phyloP scores from a whole-genome alignment of 2,329 filamentous ascomycete genomes.

The Arthrobotrys sinensis region DNA sequence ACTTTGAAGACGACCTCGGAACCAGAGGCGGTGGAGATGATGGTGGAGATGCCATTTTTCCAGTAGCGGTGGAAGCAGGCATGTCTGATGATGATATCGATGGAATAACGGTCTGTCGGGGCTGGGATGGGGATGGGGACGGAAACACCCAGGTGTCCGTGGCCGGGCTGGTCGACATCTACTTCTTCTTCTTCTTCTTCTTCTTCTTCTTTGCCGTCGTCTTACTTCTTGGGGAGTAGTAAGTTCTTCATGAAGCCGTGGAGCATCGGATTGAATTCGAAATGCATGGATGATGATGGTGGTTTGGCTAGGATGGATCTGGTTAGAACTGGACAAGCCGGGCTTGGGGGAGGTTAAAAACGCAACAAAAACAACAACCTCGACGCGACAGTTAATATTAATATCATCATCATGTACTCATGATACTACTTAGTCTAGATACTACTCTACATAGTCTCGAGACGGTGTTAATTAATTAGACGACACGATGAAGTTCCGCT shows the following conservation, averaged over 20 bases:
- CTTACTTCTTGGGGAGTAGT: no score
- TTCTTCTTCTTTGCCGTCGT: neutral
- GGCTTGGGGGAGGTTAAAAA: slow-evolving; percentile 26
- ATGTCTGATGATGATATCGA: neutral
- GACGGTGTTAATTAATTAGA: neutral
- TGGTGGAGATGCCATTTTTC: slow-evolving; percentile 16
- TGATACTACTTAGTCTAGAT: neutral
- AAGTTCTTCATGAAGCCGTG: neutral
- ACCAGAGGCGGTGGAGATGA: slow-evolving; percentile 33
- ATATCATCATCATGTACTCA: neutral
- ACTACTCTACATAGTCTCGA: neutral
- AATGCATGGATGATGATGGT: no score
- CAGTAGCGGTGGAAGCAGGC: neutral
- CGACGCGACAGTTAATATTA: slow-evolving; percentile 36
- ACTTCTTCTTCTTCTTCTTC: neutral
- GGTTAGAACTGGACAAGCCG: neutral
- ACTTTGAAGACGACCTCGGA: slow-evolving; percentile 60
- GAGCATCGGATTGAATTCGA: no score
- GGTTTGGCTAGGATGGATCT: neutral
- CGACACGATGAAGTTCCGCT: slow-evolving; percentile 76
- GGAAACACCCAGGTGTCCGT: slow-evolving; percentile 56
- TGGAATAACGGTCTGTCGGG: neutral
- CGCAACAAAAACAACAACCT: slow-evolving; percentile 61
- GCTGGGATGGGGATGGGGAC: slow-evolving; percentile 40
- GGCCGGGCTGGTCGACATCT: slow-evolving; percentile 56